Conservation (phyloP, 1,284 basidiomycete species). For the Tilletia setariae region DNA sequence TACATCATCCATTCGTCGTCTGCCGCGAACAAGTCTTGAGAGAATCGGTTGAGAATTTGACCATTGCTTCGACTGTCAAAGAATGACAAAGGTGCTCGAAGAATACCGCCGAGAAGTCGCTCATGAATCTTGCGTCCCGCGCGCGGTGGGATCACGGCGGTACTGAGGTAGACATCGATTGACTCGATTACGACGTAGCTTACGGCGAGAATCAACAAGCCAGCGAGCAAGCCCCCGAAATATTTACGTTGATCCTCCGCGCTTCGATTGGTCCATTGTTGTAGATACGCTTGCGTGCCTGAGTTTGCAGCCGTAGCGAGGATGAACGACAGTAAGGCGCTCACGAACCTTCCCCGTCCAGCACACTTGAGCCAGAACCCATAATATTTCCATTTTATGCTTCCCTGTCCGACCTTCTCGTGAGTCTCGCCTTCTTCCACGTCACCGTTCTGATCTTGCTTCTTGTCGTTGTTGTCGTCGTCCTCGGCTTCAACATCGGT, state of each 20-base stretch:
- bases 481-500: background rate
- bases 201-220: constrained; percentile 11
- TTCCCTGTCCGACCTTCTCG: background rate
- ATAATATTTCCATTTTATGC: background rate
- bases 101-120: constrained; percentile 25
- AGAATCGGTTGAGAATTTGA: constrained; percentile 40
- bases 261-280: constrained; percentile 1
- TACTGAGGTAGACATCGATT: constrained; percentile 19
- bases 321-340: background rate
- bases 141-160: constrained; percentile 16
- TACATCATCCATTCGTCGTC: constrained; percentile 20
- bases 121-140: constrained; percentile 30
- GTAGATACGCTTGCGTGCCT: background rate
- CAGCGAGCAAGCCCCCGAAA: constrained; percentile 23
- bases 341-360: background rate
- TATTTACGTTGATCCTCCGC: background rate
- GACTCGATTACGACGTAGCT: constrained; percentile 9
- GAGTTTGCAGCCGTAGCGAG: background rate
- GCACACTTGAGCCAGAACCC: background rate
- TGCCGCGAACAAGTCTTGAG: constrained; percentile 38
- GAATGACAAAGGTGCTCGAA: constrained; percentile 31
- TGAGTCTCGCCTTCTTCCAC: too few species aligned
- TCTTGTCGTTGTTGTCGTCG: background rate
- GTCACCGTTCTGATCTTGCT: background rate
- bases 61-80: constrained; percentile 33